phyloP scores from a whole-genome alignment of 2,329 filamentous ascomycete species.

The Leptographium wingfieldii region DNA sequence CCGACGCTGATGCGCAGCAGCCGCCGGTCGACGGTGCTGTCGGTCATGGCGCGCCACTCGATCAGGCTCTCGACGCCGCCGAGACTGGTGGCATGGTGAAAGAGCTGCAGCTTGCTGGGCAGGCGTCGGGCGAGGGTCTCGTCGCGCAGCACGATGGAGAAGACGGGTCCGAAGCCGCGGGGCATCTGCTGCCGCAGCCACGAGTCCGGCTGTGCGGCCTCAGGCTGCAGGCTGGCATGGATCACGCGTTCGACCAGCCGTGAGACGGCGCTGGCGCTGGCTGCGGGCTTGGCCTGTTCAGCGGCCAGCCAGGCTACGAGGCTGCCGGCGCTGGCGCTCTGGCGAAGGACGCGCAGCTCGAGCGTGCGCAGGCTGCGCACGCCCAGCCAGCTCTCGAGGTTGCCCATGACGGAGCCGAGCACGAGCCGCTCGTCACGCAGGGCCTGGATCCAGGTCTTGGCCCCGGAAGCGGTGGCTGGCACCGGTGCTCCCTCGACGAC shows the following conservation, averaged over 20 bases:
- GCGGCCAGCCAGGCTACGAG: constrained; percentile 61
- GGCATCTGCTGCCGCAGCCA: constrained; percentile 90
- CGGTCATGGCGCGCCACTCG: constrained; percentile 90
- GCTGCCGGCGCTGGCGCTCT: constrained; percentile 55
- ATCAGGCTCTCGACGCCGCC: constrained; percentile 93
- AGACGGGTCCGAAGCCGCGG: constrained; percentile 78
- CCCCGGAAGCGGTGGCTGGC: constrained; percentile 1
- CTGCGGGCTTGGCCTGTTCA: constrained; percentile 25
- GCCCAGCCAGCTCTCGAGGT: constrained; percentile 83
- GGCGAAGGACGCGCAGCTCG: constrained; percentile 66
- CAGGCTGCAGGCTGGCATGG: constrained; percentile 65
- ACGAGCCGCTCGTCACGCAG: constrained; percentile 60
- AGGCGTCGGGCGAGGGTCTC: constrained; percentile 50
- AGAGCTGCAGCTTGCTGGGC: constrained; percentile 67
- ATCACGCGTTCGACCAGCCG: constrained; percentile 45
- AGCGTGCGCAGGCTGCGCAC: constrained; percentile 76
- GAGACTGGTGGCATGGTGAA: constrained; percentile 89
- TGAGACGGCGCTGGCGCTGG: constrained; percentile 26
- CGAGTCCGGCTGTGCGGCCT: constrained; percentile 40
- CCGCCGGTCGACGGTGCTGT: constrained; percentile 55
- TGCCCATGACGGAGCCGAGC: constrained; percentile 77
- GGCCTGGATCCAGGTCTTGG: constrained; percentile 42
- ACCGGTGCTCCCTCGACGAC: not conserved
- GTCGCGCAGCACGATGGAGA: constrained; percentile 55
- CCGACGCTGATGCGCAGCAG: constrained; percentile 76